Base-by-base conservation (phyloP, 495 filamentous ascomycete species). In the Delitschia confertaspora region DNA sequence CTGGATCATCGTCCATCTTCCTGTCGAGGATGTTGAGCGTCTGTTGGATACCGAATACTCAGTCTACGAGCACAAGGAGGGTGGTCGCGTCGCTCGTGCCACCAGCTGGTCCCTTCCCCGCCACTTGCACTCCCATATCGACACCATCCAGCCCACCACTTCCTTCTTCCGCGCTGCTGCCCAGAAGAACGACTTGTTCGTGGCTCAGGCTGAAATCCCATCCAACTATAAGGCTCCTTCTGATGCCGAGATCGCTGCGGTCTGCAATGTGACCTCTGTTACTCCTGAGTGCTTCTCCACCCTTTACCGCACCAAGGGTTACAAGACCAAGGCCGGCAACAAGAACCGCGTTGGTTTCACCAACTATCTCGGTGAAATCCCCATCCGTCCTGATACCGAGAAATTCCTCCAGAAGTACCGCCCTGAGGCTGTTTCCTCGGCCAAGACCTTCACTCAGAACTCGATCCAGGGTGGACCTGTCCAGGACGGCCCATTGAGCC, bases 81-180 rank as follows among this genome's bases (percentile, higher is more conserved):
- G 70, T 14, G 47, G 57, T 14, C 23, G 57, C 38, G 42, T 66
- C 21, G 44, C 63, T 25, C 62, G 64, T n/a, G 63, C 63, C 24
- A 56, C 66, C 32, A 52, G 64, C 26, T 79, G 74, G 63, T 75
- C 70, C 33, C 61, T 76, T 6, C 75, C 75, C 19, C 57, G 57
- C 44, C 65, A 73, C 48, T 68, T 66, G 4, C 72, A 73, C 42
- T 59, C 60, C 20, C 74, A 79, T 51, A 70, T 85, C 45, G 72
- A 76, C 37, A 68, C 74, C 4, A 72, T 83, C 31, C 79, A 83
- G 59, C 79, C 78, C n/a, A 82, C 78, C 3, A 83, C 72, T 26
- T 78, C 75, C 4, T 83, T 84, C 56, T 66, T 70, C 49, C 57
- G 57, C 10, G 45, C 61, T 14, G 30, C 34, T 14, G 33, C 53